Evolutionary conservation across 306 rosid genomes (phyloP), one percentile per base, ranked within the genome.

Genomic region (Cyamopsis tetragonoloba): DNA sequence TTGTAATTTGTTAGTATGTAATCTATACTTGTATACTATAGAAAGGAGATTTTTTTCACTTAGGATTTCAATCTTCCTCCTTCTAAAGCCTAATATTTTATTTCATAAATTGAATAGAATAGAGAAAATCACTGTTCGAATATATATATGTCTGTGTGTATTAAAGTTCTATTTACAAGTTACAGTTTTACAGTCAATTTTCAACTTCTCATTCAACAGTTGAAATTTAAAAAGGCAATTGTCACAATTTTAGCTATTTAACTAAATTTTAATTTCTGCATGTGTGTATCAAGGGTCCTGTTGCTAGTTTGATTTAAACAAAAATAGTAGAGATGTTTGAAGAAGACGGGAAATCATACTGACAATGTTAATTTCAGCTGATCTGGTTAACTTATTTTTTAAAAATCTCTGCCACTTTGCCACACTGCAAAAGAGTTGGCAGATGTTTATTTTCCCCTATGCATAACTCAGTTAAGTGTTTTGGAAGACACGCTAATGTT

Each of bases 381-480:
- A 20, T 55, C 37, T 24, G 34, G 11, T 24, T 20, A 22, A 68
- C 24, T 15, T 66, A 19, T 35, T 32, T 57, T 8, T 22, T 42
- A n/a, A n/a, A n/a, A n/a, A n/a, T n/a, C n/a, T n/a, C n/a, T 57
- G 23, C 48, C 38, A 54, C 55, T 59, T 14, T 42, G 8, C 56
- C 44, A 50, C 48, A 26, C 54, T 26, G 7, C 27, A 63, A 64
- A 63, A 11, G 51, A n/a, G 63, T 27, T 56, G 61, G 57, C 4
- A 35, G 56, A 42, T 44, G 5, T 37, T 67, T 37, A 28, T 61
- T 71, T 31, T 71, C 61, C 54, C 26, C 35, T 26, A 10, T 57
- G 31, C 48, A 15, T 60, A 6, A 28, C 20, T 53, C 28, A 6
- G 26, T 70, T 28, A 9, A 5, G 58, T 53, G 12, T 55, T 76